Conservation (phyloP, 2,329 filamentous ascomycete genomes). For the Plectosphaerella cucumerina region DNA sequence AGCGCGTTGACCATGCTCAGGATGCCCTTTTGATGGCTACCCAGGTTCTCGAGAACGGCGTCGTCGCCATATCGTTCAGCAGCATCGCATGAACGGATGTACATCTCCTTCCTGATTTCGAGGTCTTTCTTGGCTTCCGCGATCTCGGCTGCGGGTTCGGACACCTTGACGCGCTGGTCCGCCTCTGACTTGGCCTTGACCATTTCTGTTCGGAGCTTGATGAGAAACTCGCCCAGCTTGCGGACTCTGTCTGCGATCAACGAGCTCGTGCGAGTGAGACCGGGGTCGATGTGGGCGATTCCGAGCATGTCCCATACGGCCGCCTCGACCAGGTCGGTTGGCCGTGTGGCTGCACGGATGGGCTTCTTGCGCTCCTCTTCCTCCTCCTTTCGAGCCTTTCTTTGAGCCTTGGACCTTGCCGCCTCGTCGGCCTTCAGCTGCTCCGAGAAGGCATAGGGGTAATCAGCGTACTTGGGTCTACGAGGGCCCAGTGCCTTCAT, state of each 20-base stretch:
- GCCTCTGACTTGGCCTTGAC: slow-evolving; percentile 41
- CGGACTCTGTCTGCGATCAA: slow-evolving; percentile 44
- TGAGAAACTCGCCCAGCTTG: slow-evolving; percentile 45
- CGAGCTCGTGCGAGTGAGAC: slow-evolving; percentile 29
- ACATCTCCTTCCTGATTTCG: slow-evolving; percentile 40
- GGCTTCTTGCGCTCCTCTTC: slow-evolving; percentile 36
- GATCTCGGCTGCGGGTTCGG: slow-evolving; percentile 26
- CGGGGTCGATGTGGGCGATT: slow-evolving; percentile 42
- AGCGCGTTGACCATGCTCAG: slow-evolving; percentile 50
- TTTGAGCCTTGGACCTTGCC: slow-evolving; percentile 39
- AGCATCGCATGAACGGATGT: slow-evolving; percentile 48
- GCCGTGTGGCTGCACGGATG: slow-evolving; percentile 37
- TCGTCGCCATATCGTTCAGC: slow-evolving; percentile 51
- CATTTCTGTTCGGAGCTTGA: slow-evolving; percentile 42
- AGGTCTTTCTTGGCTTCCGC: slow-evolving; percentile 34
- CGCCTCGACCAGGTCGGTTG: slow-evolving; percentile 39
- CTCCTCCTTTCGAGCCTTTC: slow-evolving; percentile 37
- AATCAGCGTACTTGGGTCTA: slow-evolving; percentile 42
- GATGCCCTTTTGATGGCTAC: slow-evolving; percentile 53
- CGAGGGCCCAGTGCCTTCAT: slow-evolving; percentile 37
- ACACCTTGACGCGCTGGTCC: slow-evolving; percentile 38
- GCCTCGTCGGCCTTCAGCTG: slow-evolving; percentile 42
- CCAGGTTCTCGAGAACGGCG: slow-evolving; percentile 53
- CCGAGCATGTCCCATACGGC: slow-evolving; percentile 51
- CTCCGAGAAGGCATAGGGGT: slow-evolving; percentile 37